Evolutionary conservation across 1,284 basidiomycete species (phyloP).

Genomic region (Ceratobasidium sp.): DNA sequence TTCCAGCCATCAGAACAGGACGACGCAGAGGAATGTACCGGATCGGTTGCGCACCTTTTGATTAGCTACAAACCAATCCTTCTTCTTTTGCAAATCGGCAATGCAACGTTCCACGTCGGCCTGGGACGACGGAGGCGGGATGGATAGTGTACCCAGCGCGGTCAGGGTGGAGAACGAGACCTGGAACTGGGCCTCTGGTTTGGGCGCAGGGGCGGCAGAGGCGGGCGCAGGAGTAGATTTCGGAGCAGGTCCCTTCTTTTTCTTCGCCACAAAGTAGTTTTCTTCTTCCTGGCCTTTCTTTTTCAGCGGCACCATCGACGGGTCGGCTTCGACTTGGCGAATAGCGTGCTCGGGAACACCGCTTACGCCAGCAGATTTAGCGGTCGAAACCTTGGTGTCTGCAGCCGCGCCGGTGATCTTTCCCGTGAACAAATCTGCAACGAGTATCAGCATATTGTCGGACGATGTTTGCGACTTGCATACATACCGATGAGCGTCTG

Average conservation of each 20-base stretch:
- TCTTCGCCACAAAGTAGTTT: slow-evolving; percentile 80
- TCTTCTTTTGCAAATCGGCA: slow-evolving; percentile 92
- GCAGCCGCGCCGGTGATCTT: slow-evolving; percentile 59
- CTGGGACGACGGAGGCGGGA: slow-evolving; percentile 83
- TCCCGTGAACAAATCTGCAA: slow-evolving; percentile 77
- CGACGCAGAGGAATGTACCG: slow-evolving; percentile 51
- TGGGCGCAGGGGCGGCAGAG: slow-evolving; percentile 44
- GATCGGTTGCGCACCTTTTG: slow-evolving; percentile 50
- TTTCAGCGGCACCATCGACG: slow-evolving; percentile 83
- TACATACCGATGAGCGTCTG: slow-evolving; percentile 74
- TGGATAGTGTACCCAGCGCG: slow-evolving; percentile 87
- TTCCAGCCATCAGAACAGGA: slow-evolving; percentile 40
- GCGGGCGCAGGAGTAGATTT: slow-evolving; percentile 51
- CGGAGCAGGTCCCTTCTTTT: slow-evolving; percentile 65
- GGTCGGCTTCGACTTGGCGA: slow-evolving; percentile 79
- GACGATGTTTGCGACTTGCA: background rate
- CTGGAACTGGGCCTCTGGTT: slow-evolving; percentile 63
- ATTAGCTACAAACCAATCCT: slow-evolving; percentile 87
- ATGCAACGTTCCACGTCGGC: slow-evolving; percentile 85
- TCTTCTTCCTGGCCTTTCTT: slow-evolving; percentile 90
- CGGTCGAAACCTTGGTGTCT: slow-evolving; percentile 46
- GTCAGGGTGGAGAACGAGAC: slow-evolving; percentile 86
- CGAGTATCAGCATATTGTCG: background rate
- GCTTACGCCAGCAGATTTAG: slow-evolving; percentile 56
- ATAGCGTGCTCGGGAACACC: slow-evolving; percentile 86